Base-by-base conservation (phyloP, 768 basidiomycete genomes). In the Crassisporium funariophilum region DNA sequence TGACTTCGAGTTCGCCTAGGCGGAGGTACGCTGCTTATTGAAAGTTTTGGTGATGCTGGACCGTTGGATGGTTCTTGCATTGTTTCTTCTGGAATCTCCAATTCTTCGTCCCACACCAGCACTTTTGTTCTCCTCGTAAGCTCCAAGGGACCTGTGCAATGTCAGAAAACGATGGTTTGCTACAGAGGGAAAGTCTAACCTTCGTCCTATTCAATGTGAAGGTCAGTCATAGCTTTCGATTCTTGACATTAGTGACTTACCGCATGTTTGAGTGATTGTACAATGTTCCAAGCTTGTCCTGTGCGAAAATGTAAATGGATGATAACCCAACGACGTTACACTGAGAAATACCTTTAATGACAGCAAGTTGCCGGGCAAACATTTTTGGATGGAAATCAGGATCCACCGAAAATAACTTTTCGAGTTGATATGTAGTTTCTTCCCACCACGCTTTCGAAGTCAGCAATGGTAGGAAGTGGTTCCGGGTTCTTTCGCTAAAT, bases 381-480 rank as follows among this genome's bases (percentile, higher is more conserved):
- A 92, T 92, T 69, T 90, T 91, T 0, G 87, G 87, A 65, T 92
- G 88, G 60, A 91, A 92, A 66, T 89, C 91, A 3, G 86, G 83
- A 61, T 93, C 92, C 2, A 90, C 73, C 9, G 82, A 82, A 60
- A 92, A 92, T 7, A 92, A 61, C 52, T 83, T 84, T 54, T 86
- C 76, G 11, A 95, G 70, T 53, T 90, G 80, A 52, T 73, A 86
- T 3, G 84, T 88, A 5, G 91, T 92, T 60, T 91, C 85, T 58
- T 88, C 82, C 93, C 93, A 95, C 93, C 93, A 95, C 7, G 70
- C 59, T 58, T 89, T 91, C 6, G 86, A 91, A 2, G 89, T 88
- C 39, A 95, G 67, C 23, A 92, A 69, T 0, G 90, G 86, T 42
- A 95, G 65, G 64, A 95, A 92, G 58, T 90, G 87, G 43, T 81